phyloP scores from a whole-genome alignment of 2,329 filamentous ascomycete species.

The Colletotrichum sp. region DNA sequence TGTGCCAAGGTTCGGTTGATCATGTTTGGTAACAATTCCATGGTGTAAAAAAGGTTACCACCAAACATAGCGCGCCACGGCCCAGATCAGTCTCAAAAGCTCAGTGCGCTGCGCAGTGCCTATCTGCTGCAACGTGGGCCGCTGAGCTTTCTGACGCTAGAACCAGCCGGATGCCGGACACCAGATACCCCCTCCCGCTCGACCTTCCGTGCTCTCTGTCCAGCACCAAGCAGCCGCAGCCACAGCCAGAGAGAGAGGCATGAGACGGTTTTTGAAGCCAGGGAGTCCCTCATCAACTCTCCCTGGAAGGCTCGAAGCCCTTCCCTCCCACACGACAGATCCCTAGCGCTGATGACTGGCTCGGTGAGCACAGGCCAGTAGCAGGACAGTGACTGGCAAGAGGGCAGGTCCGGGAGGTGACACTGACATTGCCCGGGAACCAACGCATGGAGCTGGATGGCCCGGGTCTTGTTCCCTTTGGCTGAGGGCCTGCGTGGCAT shows the following conservation, averaged over 20 bases:
- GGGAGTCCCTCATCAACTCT: neutral
- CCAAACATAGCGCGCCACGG: neutral
- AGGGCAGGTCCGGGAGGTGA: neutral
- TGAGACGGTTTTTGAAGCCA: neutral
- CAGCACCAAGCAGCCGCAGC: neutral
- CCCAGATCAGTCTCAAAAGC: neutral
- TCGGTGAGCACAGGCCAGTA: slow-evolving; percentile 2
- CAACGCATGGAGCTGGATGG: neutral
- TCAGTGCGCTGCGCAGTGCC: neutral
- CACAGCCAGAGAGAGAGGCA: neutral
- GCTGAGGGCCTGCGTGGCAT: neutral
- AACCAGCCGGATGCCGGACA: neutral
- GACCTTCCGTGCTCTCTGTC: neutral
- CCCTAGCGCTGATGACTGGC: neutral
- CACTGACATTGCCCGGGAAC: neutral
- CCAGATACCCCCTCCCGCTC: neutral
- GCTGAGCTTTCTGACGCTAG: neutral
- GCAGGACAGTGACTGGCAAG: neutral
- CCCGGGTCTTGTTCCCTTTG: neutral
- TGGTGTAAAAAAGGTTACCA: neutral
- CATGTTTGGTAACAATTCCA: neutral
- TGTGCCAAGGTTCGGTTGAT: neutral
- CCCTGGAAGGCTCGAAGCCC: neutral
- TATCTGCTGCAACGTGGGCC: neutral
- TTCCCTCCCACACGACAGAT: neutral